Evolutionary conservation across 148 eudicot genomes (phyloP).

Genomic region (Rhododendron molle): DNA sequence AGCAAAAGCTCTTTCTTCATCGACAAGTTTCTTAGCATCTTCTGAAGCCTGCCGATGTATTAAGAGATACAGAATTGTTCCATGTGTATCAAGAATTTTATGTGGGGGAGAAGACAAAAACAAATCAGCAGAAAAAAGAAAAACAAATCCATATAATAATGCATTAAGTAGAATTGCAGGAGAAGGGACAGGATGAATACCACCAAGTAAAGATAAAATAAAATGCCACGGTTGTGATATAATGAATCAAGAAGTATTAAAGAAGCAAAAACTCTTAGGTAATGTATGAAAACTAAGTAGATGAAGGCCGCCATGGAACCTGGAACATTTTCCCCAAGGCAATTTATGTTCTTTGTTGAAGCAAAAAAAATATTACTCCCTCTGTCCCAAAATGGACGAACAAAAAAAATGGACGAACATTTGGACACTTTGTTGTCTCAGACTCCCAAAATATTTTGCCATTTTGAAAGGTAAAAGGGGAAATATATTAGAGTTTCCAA

Average conservation of each 20-base stretch:
- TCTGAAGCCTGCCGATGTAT: conserved; percentile 71
- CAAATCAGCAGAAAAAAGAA: background rate
- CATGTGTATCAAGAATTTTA: background rate
- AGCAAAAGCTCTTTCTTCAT: conserved; percentile 92
- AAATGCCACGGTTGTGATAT: background rate
- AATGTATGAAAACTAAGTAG: background rate
- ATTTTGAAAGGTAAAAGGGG: background rate
- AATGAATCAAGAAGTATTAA: background rate
- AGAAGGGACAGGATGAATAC: background rate
- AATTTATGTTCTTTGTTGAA: background rate
- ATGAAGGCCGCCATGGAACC: background rate
- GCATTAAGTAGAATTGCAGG: background rate
- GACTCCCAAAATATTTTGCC: background rate
- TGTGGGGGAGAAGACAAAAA: conserved; percentile 1
- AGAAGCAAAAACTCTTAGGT: background rate
- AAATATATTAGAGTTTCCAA: background rate
- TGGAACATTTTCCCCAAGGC: background rate
- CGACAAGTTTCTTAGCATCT: conserved; percentile 97
- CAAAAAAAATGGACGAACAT: background rate
- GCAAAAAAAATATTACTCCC: background rate
- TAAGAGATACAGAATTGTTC: background rate
- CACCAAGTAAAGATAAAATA: background rate
- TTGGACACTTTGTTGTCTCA: background rate
- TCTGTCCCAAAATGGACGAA: background rate
- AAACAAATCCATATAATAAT: background rate